These are phyloP conservation scores for Populus trichocarpa DNA, from an alignment of 441 rosid genomes.

Conservation along the genomic window DNA sequence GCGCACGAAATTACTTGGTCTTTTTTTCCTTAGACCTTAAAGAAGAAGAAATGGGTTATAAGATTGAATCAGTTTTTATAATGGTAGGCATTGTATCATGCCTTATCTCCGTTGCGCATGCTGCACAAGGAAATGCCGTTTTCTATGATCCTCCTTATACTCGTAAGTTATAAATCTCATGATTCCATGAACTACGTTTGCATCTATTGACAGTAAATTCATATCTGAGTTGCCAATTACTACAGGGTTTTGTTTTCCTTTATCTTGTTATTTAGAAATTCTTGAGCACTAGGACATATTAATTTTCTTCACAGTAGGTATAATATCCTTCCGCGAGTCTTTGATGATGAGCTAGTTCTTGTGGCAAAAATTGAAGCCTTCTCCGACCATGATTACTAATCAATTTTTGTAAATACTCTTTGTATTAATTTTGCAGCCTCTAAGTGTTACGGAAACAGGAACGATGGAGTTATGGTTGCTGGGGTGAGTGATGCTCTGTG, in stretches of 20 bases:
- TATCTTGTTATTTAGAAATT: not conserved
- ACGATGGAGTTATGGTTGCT: constrained; percentile 17
- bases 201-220: not conserved
- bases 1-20: not conserved
- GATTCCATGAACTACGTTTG: not conserved
- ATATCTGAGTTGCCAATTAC: not conserved
- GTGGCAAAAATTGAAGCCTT: too few relatives aligned
- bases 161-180: constrained; percentile 4
- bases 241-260: not conserved
- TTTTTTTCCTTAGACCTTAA: not conserved
- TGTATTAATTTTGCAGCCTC: constrained; percentile 1
- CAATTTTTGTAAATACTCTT: not conserved
- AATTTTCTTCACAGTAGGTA: not conserved
- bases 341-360: not conserved
- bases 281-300: not conserved
- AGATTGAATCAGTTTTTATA: not conserved
- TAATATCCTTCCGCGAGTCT: not conserved
- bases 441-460: constrained; percentile 5
- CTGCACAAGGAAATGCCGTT: constrained; percentile 9
- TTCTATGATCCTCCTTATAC: constrained; percentile 1
- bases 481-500: constrained; percentile 26
- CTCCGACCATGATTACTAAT: not conserved
- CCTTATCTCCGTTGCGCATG: not conserved
- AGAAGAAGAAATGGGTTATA: not conserved
- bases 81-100: constrained; percentile 4